These are phyloP conservation scores for Fusarium concolor DNA, from an alignment of 2,329 filamentous ascomycete genomes.

Conservation along the genomic window DNA sequence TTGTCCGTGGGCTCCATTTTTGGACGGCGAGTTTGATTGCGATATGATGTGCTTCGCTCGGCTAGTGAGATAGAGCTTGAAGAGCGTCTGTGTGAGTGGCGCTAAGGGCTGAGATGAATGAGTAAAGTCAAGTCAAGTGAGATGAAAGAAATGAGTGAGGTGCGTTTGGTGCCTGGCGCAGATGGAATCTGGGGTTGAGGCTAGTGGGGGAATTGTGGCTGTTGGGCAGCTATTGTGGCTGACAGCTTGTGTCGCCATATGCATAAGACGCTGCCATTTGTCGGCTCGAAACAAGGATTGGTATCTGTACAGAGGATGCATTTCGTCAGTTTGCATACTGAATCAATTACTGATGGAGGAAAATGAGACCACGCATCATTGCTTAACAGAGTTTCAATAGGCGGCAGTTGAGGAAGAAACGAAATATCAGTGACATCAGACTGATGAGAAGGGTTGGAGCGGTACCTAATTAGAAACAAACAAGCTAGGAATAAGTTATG, in stretches of 20 bases:
- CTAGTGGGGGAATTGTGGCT: conserved; percentile 35
- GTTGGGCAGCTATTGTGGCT: conserved; percentile 34
- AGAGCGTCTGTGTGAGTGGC: neutral
- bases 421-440: conserved; percentile 25
- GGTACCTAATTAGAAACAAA: conserved; percentile 11
- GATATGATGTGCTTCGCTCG: neutral
- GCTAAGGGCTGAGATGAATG: conserved; percentile 9
- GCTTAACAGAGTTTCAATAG: neutral
- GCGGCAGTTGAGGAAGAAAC: neutral
- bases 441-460: neutral
- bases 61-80: neutral
- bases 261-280: neutral
- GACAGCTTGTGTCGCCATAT: neutral
- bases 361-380: neutral
- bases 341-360: too few species aligned
- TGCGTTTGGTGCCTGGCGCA: conserved; percentile 26
- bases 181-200: conserved; percentile 44
- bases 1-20: conserved; percentile 17
- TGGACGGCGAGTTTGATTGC: neutral
- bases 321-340: too few species aligned
- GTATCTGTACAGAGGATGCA: too few species aligned
- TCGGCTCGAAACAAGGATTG: neutral
- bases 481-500: conserved; percentile 20
- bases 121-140: conserved; percentile 16
- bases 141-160: conserved; percentile 34